phyloP scores from a whole-genome alignment of 148 eudicot genomes.

The Rheum nobile region DNA sequence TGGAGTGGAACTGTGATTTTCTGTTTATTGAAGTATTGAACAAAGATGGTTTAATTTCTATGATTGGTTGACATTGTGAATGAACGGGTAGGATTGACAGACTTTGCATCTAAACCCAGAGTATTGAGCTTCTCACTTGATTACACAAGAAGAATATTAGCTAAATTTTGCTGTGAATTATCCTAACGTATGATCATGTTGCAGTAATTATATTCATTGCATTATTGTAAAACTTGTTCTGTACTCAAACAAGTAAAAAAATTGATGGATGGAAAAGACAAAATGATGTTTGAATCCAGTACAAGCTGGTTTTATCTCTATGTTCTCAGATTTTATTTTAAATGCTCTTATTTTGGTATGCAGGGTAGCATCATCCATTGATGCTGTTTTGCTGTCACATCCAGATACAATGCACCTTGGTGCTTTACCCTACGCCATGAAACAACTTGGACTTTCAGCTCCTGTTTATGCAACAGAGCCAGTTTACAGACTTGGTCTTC shows the following conservation, averaged over 20 bases:
- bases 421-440: slow-evolving; percentile 90
- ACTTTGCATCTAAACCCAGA: not conserved
- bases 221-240: not conserved
- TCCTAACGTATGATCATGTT: not conserved
- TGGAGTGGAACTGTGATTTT: not conserved
- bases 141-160: not conserved
- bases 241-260: not conserved
- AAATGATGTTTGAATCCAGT: not conserved
- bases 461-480: slow-evolving; percentile 91
- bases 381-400: slow-evolving; percentile 84
- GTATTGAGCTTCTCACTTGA: not conserved
- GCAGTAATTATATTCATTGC: not conserved
- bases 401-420: slow-evolving; percentile 90
- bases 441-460: slow-evolving; percentile 63
- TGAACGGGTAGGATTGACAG: not conserved
- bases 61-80: not conserved
- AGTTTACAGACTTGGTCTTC: slow-evolving; percentile 72
- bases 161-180: not conserved
- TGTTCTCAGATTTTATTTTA: not conserved
- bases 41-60: not conserved
- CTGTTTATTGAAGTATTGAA: not conserved
- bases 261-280: not conserved
- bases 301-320: not conserved
- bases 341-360: slow-evolving; percentile 7
- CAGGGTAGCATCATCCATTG: slow-evolving; percentile 85